A percentile compares a stretch with the other conserved stretches of the same genome.
Evolutionary conservation across 352 stramenopile genomes (phyloP).

Genomic region (Globisporangium abappressorium): DNA sequence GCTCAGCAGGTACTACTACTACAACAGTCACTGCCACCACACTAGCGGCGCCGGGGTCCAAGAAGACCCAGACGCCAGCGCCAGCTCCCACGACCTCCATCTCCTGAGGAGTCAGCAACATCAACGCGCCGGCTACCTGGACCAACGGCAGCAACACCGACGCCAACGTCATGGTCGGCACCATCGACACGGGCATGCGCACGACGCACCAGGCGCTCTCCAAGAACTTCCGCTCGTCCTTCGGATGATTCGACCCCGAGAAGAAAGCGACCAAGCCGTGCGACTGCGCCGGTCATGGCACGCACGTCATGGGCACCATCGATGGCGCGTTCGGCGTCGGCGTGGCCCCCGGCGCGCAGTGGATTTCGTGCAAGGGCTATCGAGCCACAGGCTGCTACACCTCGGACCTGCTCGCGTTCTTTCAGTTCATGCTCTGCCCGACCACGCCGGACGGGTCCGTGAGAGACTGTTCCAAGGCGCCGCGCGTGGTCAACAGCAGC

Average conservation of each 20-base stretch:
- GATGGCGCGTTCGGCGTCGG: too few species aligned
- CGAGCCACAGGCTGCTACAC: background rate
- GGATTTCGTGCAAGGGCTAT: slow-evolving; percentile 28
- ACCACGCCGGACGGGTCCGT: slow-evolving; percentile 10
- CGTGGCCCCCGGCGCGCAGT: slow-evolving; percentile 15
- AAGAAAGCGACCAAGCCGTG: slow-evolving; percentile 8
- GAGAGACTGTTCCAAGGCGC: slow-evolving; percentile 21
- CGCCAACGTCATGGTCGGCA: slow-evolving; percentile 21
- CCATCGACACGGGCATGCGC: slow-evolving; percentile 28
- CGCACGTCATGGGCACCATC: slow-evolving; percentile 16
- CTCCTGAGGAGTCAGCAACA: too few species aligned
- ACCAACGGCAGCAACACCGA: slow-evolving; percentile 32
- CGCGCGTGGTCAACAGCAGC: slow-evolving; percentile 25
- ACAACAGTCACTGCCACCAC: too few species aligned
- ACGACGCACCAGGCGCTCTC: slow-evolving; percentile 17
- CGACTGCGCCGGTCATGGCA: slow-evolving; percentile 23
- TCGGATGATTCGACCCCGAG: slow-evolving; percentile 18
- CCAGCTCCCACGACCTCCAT: too few species aligned
- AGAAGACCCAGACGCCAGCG: too few species aligned
- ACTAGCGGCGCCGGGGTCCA: too few species aligned
- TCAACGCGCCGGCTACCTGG: slow-evolving; percentile 26
- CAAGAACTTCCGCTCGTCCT: slow-evolving; percentile 20
- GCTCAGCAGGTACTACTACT: too few species aligned
- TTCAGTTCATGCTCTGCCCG: slow-evolving; percentile 9
- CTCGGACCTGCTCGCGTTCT: slow-evolving; percentile 21